Conservation (phyloP, 2,329 filamentous ascomycete species). For the Monilinia fructicola region DNA sequence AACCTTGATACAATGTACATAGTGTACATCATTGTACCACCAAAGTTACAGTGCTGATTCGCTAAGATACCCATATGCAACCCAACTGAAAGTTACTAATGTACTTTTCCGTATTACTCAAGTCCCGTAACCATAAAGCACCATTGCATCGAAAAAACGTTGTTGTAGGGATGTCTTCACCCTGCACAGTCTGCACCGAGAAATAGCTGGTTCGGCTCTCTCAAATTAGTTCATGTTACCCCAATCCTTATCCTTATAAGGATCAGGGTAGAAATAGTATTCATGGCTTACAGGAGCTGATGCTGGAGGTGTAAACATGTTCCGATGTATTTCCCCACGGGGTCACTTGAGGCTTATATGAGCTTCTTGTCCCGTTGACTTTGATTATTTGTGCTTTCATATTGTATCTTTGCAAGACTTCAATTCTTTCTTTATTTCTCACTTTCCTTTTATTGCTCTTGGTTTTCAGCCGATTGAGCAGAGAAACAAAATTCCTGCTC, state of each 20-base stretch:
- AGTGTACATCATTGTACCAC: not conserved
- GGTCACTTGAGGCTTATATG: not conserved
- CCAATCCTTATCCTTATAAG: not conserved
- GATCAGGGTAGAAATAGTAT: not conserved
- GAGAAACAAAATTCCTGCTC: not conserved
- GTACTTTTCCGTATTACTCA: not conserved
- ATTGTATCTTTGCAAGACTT: not conserved
- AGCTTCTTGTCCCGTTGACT: not conserved
- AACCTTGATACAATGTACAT: not conserved
- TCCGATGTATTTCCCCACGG: conserved; percentile 10
- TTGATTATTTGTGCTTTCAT: not conserved
- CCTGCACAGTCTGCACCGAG: not conserved
- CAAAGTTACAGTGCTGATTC: not conserved
- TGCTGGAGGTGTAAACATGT: not conserved
- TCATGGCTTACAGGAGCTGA: not conserved
- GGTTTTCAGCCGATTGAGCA: not conserved
- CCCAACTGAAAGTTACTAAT: not conserved
- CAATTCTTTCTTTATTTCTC: not conserved
- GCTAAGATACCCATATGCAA: not conserved
- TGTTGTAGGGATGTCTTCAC: not conserved
- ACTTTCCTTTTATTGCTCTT: not conserved
- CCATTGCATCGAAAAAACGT: not conserved
- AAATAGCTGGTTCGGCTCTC: not conserved
- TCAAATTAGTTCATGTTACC: not conserved
- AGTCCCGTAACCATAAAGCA: not conserved